Evolutionary conservation across 2,329 filamentous ascomycete species (phyloP), one percentile per base, ranked within the genome.

Genomic region (Dactylonectria macrodidyma): DNA sequence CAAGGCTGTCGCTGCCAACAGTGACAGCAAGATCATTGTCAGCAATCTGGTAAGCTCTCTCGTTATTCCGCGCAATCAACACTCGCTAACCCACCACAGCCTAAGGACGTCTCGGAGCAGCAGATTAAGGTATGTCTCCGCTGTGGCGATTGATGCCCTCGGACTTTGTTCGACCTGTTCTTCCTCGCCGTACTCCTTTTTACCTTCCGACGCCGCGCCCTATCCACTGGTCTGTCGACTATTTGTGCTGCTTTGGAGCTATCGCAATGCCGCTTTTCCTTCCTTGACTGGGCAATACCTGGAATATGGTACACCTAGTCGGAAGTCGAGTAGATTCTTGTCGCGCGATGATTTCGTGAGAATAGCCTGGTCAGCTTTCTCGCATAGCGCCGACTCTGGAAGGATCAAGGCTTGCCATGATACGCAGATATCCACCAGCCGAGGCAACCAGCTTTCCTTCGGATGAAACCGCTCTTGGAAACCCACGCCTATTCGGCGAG

Each of bases 41-140:
- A 97, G 94, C 92, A 97, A 97, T 87, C 89, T 99, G 88, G 95
- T 98, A 92, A 84, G 95, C 76, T 55, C 3, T 36, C 46, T 5
- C 36, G 24, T 46, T 11, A n/a, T 38, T 22, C 52, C 69, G 0
- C 2, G 2, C 22, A n/a, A 16, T 38, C 24, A 41, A 11, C n/a
- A 14, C 5, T 14, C 52, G 56, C 88, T 92, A 85, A 93, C 83
- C 33, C 30, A 9, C 19, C 63, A 38, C 75, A 98, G 94, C 96
- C 96, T 82, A 91, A 92, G 87, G 96, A 99, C 91, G 95, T 99
- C 84, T 94, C 91, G 85, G 95, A 98, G 89, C 87, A 86, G 86
- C 94, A 97, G 91, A 97, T 99, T 87, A 98, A 99, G 96, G 96
- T 99, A 99, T 97, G 96, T 99, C 95, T 93, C 95, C 91, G 88